A percentile compares a stretch with the other conserved stretches of the same genome.
phyloP scores from a whole-genome alignment of 768 basidiomycete genomes.

The Amylocystis lapponica region DNA sequence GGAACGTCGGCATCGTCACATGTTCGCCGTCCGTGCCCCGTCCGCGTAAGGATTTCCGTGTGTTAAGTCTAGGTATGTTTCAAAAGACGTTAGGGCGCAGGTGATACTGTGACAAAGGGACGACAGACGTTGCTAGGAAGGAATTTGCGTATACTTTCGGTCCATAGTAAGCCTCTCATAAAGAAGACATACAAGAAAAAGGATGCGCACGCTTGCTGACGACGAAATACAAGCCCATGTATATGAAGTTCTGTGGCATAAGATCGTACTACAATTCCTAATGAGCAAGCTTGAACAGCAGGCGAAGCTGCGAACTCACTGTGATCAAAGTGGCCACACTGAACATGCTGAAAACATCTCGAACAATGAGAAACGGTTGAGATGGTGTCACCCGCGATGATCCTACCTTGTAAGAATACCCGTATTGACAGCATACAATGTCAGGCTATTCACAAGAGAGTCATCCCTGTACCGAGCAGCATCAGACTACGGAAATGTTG shows the following conservation, averaged over 20 bases:
- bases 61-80: conserved; percentile 45
- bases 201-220: conserved; percentile 53
- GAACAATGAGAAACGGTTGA: background rate
- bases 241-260: conserved; percentile 51
- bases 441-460: conserved; percentile 50
- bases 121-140: conserved; percentile 56
- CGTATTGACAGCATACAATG: conserved; percentile 57
- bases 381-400: no score
- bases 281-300: background rate
- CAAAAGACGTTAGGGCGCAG: background rate
- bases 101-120: background rate
- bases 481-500: background rate
- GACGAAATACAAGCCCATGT: conserved; percentile 56
- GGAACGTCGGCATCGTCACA: conserved; percentile 22
- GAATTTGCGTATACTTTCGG: conserved; percentile 62
- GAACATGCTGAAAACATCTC: conserved; percentile 28
- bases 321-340: conserved; percentile 49
- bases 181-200: background rate
- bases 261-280: conserved; percentile 44
- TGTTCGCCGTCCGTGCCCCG: conserved; percentile 45
- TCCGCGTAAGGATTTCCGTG: conserved; percentile 47
- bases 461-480: conserved; percentile 36
- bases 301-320: conserved; percentile 31
- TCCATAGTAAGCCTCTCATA: background rate
- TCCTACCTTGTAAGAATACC: conserved; percentile 57